phyloP scores from a whole-genome alignment of 2,329 filamentous ascomycete genomes.

The Alternaria metachromatica region DNA sequence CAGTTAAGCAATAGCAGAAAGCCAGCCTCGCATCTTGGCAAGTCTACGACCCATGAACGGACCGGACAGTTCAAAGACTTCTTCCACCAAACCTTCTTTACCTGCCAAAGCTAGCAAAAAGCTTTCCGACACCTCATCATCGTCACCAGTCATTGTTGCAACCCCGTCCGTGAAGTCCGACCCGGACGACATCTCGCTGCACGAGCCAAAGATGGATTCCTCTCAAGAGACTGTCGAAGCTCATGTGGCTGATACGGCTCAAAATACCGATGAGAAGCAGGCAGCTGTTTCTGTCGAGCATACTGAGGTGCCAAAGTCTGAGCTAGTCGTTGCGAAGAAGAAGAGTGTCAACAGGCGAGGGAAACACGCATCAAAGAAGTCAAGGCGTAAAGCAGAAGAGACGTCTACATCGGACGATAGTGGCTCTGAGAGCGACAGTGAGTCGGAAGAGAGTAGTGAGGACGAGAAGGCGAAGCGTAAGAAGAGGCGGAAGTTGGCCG shows the following conservation, averaged over 20 bases:
- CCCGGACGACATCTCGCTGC: slow-evolving; percentile 22
- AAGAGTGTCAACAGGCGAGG: slow-evolving; percentile 19
- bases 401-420: slow-evolving; percentile 31
- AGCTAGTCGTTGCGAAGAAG: slow-evolving; percentile 8
- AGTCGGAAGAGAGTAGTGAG: slow-evolving; percentile 26
- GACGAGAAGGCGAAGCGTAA: slow-evolving; percentile 33
- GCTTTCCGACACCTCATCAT: slow-evolving; percentile 29
- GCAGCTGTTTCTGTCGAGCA: slow-evolving; percentile 2
- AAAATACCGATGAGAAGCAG: slow-evolving; percentile 2
- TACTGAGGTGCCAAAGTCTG: slow-evolving; percentile 15
- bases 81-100: slow-evolving; percentile 12
- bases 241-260: slow-evolving; percentile 4
- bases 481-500: slow-evolving; percentile 22
- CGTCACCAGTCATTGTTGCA: slow-evolving; percentile 32
- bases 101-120: slow-evolving; percentile 13
- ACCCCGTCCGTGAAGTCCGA: slow-evolving; percentile 34
- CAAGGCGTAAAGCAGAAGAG: slow-evolving; percentile 25
- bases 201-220: slow-evolving; percentile 19
- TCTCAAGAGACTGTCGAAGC: slow-evolving; percentile 18
- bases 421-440: slow-evolving; percentile 25
- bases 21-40: background rate
- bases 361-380: slow-evolving; percentile 23
- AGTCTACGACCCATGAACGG: slow-evolving; percentile 27
- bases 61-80: slow-evolving; percentile 16
- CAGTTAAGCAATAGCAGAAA: background rate